These are phyloP conservation scores for Fusarium sp. DNA, from an alignment of 2,329 filamentous ascomycete species.

Conservation along the genomic window DNA sequence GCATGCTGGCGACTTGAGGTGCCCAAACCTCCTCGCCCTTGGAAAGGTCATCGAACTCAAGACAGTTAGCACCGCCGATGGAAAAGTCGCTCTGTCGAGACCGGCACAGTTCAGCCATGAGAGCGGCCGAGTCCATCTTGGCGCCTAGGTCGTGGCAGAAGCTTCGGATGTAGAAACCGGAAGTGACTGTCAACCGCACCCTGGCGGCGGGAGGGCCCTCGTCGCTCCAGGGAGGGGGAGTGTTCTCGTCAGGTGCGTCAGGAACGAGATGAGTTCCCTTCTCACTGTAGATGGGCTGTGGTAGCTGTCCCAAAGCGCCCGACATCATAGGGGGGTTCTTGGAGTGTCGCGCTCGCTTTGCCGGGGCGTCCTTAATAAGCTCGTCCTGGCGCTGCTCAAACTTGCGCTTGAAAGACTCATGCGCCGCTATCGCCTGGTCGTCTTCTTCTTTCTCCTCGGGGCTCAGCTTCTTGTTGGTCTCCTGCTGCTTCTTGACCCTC, in stretches of 20 bases:
- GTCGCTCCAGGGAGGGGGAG: conserved; percentile 68
- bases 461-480: conserved; percentile 60
- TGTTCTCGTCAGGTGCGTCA: conserved; percentile 57
- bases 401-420: conserved; percentile 68
- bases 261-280: conserved; percentile 67
- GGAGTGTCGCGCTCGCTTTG: conserved; percentile 47
- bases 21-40: conserved; percentile 86
- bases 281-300: conserved; percentile 54
- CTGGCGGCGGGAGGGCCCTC: conserved; percentile 80
- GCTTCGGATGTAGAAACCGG: conserved; percentile 95
- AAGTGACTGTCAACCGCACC: conserved; percentile 91
- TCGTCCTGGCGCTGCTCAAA: conserved; percentile 69
- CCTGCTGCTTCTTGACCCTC: conserved; percentile 70
- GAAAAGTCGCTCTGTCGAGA: conserved; percentile 85
- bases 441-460: conserved; percentile 68
- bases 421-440: conserved; percentile 65
- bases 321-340: conserved; percentile 65
- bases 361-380: conserved; percentile 64
- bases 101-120: conserved; percentile 88
- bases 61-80: conserved; percentile 75
- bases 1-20: conserved; percentile 71
- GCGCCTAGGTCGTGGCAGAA: conserved; percentile 92
- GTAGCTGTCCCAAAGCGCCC: conserved; percentile 65
- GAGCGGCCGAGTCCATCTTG: conserved; percentile 81
- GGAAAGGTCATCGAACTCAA: conserved; percentile 82